Evolutionary conservation across 2,329 filamentous ascomycete genomes (phyloP), one percentile per base, ranked within the genome.

Genomic region (Colletotrichum kahawae): DNA sequence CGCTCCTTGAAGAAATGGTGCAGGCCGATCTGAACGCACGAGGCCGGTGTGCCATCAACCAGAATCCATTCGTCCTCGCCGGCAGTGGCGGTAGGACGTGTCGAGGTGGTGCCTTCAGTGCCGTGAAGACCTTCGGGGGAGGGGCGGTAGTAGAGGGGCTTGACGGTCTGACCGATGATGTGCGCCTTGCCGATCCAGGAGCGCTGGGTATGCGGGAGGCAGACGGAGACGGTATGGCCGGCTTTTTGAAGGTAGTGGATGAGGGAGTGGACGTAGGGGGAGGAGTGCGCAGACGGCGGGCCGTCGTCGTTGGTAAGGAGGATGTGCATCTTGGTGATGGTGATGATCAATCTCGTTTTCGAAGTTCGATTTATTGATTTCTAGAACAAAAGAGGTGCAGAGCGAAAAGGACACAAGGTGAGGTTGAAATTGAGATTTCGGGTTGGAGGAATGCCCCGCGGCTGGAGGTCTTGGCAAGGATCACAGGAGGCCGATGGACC

Each of bases 111-210:
- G 70, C 94, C 94, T 77, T 95, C 92, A 67, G 85, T 81, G 67
- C 84, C 84, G 76, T 87, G 83, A 33, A 85, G 81, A 12, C 73
- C 73, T 18, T 82, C 82, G 48, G 82, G 76, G n/a, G 83, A 87
- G 16, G 90, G 90, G 1, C 93, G 93, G 87, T 95, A 98, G 87
- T 98, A 98, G 33, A 91, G 89, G 10, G 95, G 95, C 82, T 93
- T 95, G 76, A 98, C 91, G 12, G 94, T 94, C 83, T 96, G 93
- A 71, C 96, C 96, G 80, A 98, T 95, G 81, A 98, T 94, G 85
- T 98, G 97, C 4, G 97, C 97, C 88, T 99, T 99, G 80, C 96
- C 96, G 81, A 99, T 98, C 97, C 97, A 99, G 71, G 95, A 98
- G 77, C 96, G 93, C 86, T 99, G 97, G 8, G 93, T 93, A 83